These are phyloP conservation scores for Metschnikowia proteae DNA, from an alignment of 805 yeast genomes.

Conservation along the genomic window DNA sequence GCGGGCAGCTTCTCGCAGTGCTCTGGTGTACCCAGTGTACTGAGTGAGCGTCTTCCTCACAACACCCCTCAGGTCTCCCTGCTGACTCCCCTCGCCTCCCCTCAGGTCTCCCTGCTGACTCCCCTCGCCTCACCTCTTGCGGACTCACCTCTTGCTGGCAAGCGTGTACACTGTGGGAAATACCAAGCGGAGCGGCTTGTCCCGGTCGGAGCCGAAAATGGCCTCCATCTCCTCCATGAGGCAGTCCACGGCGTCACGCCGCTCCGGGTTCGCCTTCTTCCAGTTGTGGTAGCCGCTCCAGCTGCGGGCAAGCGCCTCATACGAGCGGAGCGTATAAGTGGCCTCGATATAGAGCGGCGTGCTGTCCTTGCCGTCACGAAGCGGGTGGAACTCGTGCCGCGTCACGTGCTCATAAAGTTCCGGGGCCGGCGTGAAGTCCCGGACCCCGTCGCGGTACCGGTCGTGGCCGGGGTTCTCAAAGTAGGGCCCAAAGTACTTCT, in stretches of 20 bases:
- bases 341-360: slow-evolving; percentile 24
- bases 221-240: slow-evolving; percentile 42
- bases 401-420: slow-evolving; percentile 23
- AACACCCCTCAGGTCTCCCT: no score
- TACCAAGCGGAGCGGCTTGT: slow-evolving; percentile 40
- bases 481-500: slow-evolving; percentile 47
- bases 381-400: slow-evolving; percentile 26
- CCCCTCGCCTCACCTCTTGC: slow-evolving; percentile 20
- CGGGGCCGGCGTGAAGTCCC: slow-evolving; percentile 34
- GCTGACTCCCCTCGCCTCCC: no score
- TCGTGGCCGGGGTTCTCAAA: slow-evolving; percentile 48
- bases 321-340: slow-evolving; percentile 19
- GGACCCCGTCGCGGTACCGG: slow-evolving; percentile 33
- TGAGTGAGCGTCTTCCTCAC: no score
- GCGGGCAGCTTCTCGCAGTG: no score
- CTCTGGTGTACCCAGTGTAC: no score
- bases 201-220: slow-evolving; percentile 44
- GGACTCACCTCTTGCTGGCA: slow-evolving; percentile 31
- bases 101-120: no score
- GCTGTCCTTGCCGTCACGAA: slow-evolving; percentile 17
- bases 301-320: slow-evolving; percentile 29
- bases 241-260: slow-evolving; percentile 46
- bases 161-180: slow-evolving; percentile 57
- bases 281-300: slow-evolving; percentile 40
- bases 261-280: slow-evolving; percentile 31